A percentile compares a stretch with the other conserved stretches of the same genome.
Evolutionary conservation across 257 asterid species (phyloP).

Genomic region (Solanum chilense): DNA sequence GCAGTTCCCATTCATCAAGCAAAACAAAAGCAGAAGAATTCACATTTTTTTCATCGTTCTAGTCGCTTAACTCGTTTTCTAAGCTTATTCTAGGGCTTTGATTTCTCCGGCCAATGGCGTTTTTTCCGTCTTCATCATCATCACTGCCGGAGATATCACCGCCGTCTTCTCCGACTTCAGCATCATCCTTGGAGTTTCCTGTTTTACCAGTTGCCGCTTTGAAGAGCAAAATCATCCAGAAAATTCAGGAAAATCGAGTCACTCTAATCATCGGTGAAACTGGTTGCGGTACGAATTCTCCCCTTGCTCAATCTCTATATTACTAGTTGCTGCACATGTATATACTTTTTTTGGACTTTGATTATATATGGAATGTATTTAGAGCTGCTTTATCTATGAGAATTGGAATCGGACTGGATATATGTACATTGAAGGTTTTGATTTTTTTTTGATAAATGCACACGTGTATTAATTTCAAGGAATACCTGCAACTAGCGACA

Average conservation of each 20-base stretch:
- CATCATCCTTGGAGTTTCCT: constrained; percentile 26
- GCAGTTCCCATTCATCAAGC: not conserved
- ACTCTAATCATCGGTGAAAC: constrained; percentile 92
- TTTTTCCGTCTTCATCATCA: constrained; percentile 38
- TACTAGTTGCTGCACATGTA: not conserved
- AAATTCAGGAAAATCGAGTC: constrained; percentile 75
- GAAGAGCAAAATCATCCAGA: constrained; percentile 55
- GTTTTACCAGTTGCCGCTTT: constrained; percentile 51
- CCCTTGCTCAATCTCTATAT: not conserved
- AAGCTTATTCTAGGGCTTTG: not conserved
- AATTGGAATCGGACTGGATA: not conserved
- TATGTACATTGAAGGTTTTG: not conserved
- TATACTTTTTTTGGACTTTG: not conserved
- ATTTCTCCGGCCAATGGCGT: constrained; percentile 27
- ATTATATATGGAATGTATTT: not conserved
- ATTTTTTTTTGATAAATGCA: not conserved
- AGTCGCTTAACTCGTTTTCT: not conserved
- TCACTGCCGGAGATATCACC: not conserved
- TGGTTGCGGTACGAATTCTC: constrained; percentile 58
- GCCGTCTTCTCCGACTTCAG: not conserved
- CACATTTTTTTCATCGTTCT: not conserved
- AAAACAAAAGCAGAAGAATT: not conserved
- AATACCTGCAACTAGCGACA: not conserved
- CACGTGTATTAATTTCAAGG: not conserved
- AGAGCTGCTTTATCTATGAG: not conserved